phyloP scores from a whole-genome alignment of 306 rosid species.

The Cajanus cajan region DNA sequence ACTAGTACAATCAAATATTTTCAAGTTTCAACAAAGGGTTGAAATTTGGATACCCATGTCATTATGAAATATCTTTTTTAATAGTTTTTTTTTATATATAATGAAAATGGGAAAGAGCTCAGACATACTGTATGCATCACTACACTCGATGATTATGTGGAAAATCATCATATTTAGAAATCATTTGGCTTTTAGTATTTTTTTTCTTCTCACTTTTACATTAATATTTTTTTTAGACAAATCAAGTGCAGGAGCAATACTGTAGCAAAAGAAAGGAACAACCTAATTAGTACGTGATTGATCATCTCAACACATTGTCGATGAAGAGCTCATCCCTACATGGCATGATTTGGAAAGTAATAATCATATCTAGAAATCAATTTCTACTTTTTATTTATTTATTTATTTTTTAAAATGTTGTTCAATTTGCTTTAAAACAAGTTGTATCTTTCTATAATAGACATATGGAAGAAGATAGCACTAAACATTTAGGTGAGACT shows the following conservation, averaged over 20 bases:
- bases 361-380: neutral
- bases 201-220: neutral
- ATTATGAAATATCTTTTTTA: neutral
- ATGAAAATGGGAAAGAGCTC: neutral
- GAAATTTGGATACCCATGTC: neutral
- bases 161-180: neutral
- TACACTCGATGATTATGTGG: neutral
- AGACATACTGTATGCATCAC: neutral
- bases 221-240: neutral
- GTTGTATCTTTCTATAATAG: neutral
- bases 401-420: neutral
- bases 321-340: neutral
- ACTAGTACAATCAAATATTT: constrained; percentile 12
- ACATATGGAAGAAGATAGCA: neutral
- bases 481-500: neutral
- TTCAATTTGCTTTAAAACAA: neutral
- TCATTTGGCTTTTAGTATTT: neutral
- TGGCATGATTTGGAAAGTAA: neutral
- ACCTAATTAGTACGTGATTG: constrained; percentile 7
- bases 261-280: constrained; percentile 16
- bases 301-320: constrained; percentile 8
- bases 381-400: neutral
- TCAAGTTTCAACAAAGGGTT: constrained; percentile 10
- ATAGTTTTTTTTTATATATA: neutral
- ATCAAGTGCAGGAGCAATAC: neutral